Evolutionary conservation across 129 eudicot genomes (phyloP).

Genomic region (Daucus carota): DNA sequence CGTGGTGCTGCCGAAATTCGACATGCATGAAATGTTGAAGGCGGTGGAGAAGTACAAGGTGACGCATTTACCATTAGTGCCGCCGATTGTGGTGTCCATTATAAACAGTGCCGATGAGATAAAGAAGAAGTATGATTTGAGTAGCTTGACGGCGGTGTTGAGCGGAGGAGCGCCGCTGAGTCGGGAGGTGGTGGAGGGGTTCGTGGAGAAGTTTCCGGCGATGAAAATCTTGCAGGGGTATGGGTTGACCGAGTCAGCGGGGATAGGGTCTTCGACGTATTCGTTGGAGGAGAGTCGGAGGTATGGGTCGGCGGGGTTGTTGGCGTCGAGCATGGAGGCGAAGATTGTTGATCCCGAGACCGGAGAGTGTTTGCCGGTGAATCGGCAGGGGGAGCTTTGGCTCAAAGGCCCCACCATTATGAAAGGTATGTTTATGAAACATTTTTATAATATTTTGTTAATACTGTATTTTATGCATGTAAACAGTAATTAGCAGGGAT

Average conservation of each 20-base stretch:
- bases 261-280: constrained; percentile 78
- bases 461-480: too few relatives aligned
- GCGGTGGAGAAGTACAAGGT: constrained; percentile 52
- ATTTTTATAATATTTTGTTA: too few relatives aligned
- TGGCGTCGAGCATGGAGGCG: constrained; percentile 82
- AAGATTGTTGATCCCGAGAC: constrained; percentile 79
- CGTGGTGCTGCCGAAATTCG: constrained; percentile 70
- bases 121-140: constrained; percentile 42
- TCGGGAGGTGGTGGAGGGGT: constrained; percentile 74
- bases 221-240: constrained; percentile 82
- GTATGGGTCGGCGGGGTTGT: constrained; percentile 90
- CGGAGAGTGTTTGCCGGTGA: constrained; percentile 50
- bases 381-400: constrained; percentile 93
- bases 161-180: constrained; percentile 95
- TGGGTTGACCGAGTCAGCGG: constrained; percentile 91
- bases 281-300: constrained; percentile 73
- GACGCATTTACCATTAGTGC: constrained; percentile 67
- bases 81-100: constrained; percentile 78
- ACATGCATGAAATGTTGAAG: constrained; percentile 60
- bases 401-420: constrained; percentile 77
- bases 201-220: constrained; percentile 56
- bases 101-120: constrained; percentile 52
- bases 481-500: too few relatives aligned
- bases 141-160: constrained; percentile 34
- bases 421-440: constrained; percentile 44